Conservation (phyloP, 768 basidiomycete genomes). For the Tricholoma bakamatsutake region DNA sequence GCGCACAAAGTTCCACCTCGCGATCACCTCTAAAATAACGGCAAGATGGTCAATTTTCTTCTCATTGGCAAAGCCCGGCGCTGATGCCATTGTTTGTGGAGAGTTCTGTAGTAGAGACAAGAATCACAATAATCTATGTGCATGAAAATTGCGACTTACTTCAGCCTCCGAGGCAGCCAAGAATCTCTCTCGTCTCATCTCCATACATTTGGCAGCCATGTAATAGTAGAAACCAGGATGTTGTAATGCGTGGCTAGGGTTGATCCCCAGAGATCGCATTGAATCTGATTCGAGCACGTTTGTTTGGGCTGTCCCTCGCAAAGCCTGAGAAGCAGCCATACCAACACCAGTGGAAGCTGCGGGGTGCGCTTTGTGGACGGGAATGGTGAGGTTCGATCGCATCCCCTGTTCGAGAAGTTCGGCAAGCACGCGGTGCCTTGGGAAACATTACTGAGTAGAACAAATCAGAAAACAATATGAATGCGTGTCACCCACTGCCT, state of each 20-base stretch:
- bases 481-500: constrained; percentile 61
- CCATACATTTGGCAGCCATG: constrained; percentile 81
- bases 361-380: constrained; percentile 44
- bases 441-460: background rate
- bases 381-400: constrained; percentile 55
- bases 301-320: constrained; percentile 5
- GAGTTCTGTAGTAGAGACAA: constrained; percentile 18
- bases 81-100: constrained; percentile 29
- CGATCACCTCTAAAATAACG: constrained; percentile 72
- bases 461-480: background rate
- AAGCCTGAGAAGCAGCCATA: constrained; percentile 9
- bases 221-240: constrained; percentile 93
- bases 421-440: constrained; percentile 81
- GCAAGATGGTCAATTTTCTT: constrained; percentile 87
- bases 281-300: constrained; percentile 46
- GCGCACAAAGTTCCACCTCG: background rate
- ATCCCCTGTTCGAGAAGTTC: constrained; percentile 86
- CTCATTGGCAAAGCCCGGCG: constrained; percentile 83
- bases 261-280: constrained; percentile 59
- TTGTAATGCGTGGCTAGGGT: constrained; percentile 79
- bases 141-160: constrained; percentile 28
- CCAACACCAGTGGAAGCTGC: constrained; percentile 20
- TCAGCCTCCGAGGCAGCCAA: constrained; percentile 51
- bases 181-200: constrained; percentile 67
- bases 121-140: background rate